Conservation (phyloP, 2,329 filamentous ascomycete genomes). For the Cladosporium sp. region DNA sequence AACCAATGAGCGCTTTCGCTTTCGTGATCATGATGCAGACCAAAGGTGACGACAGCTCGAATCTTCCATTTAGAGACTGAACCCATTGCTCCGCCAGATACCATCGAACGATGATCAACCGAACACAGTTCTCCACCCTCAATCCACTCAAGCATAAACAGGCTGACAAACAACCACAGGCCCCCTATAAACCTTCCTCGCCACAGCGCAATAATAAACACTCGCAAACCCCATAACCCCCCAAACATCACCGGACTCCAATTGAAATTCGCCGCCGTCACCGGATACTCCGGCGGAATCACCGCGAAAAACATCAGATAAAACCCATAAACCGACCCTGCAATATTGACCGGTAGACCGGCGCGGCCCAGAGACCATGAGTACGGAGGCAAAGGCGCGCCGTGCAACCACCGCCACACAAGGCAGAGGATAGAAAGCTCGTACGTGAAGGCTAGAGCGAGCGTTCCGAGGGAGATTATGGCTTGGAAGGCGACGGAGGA, state of each 20-base stretch:
- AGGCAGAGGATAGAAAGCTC: constrained; percentile 42
- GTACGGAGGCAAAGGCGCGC: constrained; percentile 25
- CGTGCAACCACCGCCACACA: constrained; percentile 23
- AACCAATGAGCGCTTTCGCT: too few species aligned
- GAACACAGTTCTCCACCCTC: too few species aligned
- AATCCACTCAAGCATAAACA: neutral
- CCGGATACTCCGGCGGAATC: constrained; percentile 30
- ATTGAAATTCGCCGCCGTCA: constrained; percentile 30
- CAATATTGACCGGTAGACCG: constrained; percentile 29
- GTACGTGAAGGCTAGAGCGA: constrained; percentile 44
- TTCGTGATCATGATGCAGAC: too few species aligned
- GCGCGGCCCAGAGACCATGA: constrained; percentile 27
- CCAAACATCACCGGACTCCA: constrained; percentile 35
- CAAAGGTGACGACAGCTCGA: too few species aligned
- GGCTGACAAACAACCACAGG: constrained; percentile 11
- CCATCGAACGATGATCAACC: too few species aligned
- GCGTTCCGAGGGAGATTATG: constrained; percentile 41
- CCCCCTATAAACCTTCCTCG: constrained; percentile 9
- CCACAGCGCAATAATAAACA: neutral
- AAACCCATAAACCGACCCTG: constrained; percentile 27
- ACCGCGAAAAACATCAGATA: constrained; percentile 32
- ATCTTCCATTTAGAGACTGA: too few species aligned
- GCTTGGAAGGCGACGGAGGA: constrained; percentile 34
- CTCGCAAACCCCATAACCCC: constrained; percentile 31
- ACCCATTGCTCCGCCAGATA: too few species aligned